Percentiles rank a stretch among this genome's conserved stretches.
phyloP scores from a whole-genome alignment of 202 grass and related monocot genomes.

The Panicum virgatum region DNA sequence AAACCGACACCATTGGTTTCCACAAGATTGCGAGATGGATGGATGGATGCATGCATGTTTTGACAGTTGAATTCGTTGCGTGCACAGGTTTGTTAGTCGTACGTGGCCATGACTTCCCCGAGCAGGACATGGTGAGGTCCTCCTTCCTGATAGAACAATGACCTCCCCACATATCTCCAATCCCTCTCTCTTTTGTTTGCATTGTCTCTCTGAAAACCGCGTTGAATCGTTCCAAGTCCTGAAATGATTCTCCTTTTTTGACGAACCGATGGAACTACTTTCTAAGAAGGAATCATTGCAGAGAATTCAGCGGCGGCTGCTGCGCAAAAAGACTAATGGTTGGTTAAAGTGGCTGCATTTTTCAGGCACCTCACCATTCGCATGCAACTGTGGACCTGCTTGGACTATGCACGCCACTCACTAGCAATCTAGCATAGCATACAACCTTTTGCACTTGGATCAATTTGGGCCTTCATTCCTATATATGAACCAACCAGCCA shows the following conservation, averaged over 20 bases:
- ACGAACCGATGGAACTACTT: not conserved
- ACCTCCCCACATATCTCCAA: constrained; percentile 19
- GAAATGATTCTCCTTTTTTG: constrained; percentile 38
- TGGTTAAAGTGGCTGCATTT: constrained; percentile 38
- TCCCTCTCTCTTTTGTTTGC: constrained; percentile 3
- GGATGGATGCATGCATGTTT: too few relatives aligned
- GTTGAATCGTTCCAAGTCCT: constrained; percentile 53
- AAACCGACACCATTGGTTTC: not conserved
- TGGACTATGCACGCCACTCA: too few relatives aligned
- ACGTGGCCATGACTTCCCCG: constrained; percentile 28
- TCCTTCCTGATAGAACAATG: not conserved
- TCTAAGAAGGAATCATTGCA: constrained; percentile 43
- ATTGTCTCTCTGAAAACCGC: constrained; percentile 38
- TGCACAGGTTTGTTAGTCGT: constrained; percentile 3
- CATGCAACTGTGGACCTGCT: not conserved
- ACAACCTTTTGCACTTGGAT: not conserved
- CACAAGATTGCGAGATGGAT: constrained; percentile 4
- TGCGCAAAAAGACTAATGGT: not conserved
- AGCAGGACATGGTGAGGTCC: not conserved
- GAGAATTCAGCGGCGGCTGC: constrained; percentile 16
- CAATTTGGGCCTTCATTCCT: too few relatives aligned
- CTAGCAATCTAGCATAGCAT: too few relatives aligned
- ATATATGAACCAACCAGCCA: too few relatives aligned
- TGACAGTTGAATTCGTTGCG: not conserved
- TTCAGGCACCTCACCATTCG: constrained; percentile 30